A percentile compares a stretch with the other conserved stretches of the same genome.
These are phyloP conservation scores for Digitaria exilis DNA, from an alignment of 202 grass and related monocot species.

Conservation along the genomic window DNA sequence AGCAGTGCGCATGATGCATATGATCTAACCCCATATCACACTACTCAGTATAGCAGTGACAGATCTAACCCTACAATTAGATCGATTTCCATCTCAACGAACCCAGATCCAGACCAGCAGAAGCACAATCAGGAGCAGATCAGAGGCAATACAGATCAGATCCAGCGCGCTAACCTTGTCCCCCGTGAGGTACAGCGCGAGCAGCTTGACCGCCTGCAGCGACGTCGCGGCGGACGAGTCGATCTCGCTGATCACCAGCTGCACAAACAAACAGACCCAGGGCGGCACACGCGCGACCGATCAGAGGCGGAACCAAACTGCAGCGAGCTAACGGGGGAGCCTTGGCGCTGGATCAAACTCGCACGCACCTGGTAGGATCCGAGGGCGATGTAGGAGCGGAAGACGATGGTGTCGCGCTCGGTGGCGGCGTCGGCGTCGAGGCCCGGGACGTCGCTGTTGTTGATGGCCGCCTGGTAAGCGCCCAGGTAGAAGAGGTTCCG, in stretches of 20 bases:
- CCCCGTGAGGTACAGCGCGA: constrained; percentile 72
- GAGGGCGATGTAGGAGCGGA: constrained; percentile 94
- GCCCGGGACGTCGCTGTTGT: constrained; percentile 82
- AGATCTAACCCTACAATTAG: constrained; percentile 31
- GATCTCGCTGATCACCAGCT: constrained; percentile 95
- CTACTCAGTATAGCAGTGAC: background rate
- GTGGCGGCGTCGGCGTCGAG: constrained; percentile 68
- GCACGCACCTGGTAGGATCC: constrained; percentile 80
- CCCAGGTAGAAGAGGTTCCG: constrained; percentile 97
- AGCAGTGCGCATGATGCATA: background rate
- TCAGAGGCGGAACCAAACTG: too few relatives aligned
- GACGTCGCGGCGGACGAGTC: constrained; percentile 83
- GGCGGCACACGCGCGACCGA: too few relatives aligned
- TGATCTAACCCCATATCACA: constrained; percentile 16
- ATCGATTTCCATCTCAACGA: background rate
- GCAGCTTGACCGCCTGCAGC: constrained; percentile 92
- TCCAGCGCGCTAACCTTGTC: constrained; percentile 60
- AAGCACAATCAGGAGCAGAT: background rate
- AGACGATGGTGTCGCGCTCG: constrained; percentile 90
- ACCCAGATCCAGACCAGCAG: constrained; percentile 42
- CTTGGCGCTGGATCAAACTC: accelerated
- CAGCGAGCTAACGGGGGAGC: too few relatives aligned
- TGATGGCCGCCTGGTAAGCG: constrained; percentile 93
- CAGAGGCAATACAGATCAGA: constrained; percentile 27
- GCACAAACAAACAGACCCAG: constrained; percentile 35